These are phyloP conservation scores for Hypoxylon sp. DNA, from an alignment of 2,329 filamentous ascomycete genomes.

Conservation along the genomic window DNA sequence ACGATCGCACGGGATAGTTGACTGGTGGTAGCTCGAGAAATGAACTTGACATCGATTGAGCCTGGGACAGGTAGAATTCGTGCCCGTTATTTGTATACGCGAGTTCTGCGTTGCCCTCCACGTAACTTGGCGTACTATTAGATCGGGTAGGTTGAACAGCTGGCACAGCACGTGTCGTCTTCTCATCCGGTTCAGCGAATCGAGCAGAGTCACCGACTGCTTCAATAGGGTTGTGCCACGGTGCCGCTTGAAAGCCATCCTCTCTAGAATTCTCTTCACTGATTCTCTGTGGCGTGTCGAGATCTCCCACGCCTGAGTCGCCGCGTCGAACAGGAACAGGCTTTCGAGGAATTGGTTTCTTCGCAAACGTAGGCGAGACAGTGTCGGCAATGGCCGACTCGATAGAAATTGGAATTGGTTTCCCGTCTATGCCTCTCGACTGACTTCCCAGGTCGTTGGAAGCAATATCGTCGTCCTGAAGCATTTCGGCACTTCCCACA, in stretches of 20 bases:
- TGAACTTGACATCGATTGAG: constrained; percentile 14
- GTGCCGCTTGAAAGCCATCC: background rate
- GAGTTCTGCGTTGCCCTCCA: constrained; percentile 39
- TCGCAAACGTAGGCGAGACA: constrained; percentile 41
- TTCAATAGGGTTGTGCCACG: background rate
- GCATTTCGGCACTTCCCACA: constrained; percentile 55
- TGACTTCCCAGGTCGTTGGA: constrained; percentile 3
- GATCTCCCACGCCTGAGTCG: background rate
- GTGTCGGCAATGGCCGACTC: constrained; percentile 38
- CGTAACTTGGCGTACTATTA: constrained; percentile 45
- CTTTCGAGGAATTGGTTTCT: constrained; percentile 46
- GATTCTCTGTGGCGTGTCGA: constrained; percentile 3
- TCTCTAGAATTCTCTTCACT: background rate
- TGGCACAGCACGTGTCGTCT: constrained; percentile 16
- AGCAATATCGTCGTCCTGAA: constrained; percentile 36
- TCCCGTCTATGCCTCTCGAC: constrained; percentile 15
- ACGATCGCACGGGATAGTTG: constrained; percentile 36
- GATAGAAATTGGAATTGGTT: constrained; percentile 27
- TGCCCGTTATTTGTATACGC: constrained; percentile 25
- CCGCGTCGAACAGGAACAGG: constrained; percentile 38
- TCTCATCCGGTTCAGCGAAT: constrained; percentile 26
- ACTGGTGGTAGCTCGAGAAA: constrained; percentile 23
- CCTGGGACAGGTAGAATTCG: constrained; percentile 9
- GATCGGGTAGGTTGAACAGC: constrained; percentile 15
- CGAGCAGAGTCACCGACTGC: background rate